Conservation (phyloP, 768 basidiomycete genomes). For the Lactifluus piperatus region DNA sequence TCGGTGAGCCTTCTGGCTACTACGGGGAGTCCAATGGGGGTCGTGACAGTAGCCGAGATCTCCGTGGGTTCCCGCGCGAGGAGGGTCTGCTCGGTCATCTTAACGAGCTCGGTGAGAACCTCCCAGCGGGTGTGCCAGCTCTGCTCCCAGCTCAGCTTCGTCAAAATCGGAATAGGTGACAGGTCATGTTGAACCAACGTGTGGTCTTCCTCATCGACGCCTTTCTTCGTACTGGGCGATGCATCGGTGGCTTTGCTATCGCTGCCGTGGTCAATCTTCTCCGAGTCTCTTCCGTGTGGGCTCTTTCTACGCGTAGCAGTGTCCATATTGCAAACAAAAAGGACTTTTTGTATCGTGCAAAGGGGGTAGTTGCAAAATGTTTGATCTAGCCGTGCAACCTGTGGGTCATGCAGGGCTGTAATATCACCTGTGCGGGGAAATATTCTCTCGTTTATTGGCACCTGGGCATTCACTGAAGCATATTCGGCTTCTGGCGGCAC, state of each 20-base stretch:
- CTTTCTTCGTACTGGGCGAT: neutral
- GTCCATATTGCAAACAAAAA: constrained; percentile 54
- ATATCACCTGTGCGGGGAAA: constrained; percentile 62
- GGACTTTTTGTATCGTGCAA: constrained; percentile 58
- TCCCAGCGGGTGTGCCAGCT: constrained; percentile 22
- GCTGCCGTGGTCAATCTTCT: neutral
- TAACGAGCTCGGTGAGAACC: constrained; percentile 19
- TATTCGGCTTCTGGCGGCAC: neutral
- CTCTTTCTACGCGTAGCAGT: neutral
- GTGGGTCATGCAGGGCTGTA: constrained; percentile 47
- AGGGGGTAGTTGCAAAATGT: constrained; percentile 47
- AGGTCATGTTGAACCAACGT: neutral
- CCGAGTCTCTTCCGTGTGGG: neutral
- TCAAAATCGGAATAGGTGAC: neutral
- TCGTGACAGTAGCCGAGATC: constrained; percentile 8
- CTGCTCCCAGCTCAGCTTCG: constrained; percentile 11
- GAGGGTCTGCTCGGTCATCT: constrained; percentile 8
- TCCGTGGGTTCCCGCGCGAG: neutral
- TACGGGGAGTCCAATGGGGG: constrained; percentile 13
- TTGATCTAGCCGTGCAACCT: constrained; percentile 47
- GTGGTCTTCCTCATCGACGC: too few species aligned
- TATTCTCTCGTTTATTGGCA: constrained; percentile 25
- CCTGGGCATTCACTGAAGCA: neutral
- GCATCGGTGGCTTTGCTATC: neutral
- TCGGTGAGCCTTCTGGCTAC: constrained; percentile 8